phyloP scores from a whole-genome alignment of 495 filamentous ascomycete genomes.

The Penicillium tannophilum region DNA sequence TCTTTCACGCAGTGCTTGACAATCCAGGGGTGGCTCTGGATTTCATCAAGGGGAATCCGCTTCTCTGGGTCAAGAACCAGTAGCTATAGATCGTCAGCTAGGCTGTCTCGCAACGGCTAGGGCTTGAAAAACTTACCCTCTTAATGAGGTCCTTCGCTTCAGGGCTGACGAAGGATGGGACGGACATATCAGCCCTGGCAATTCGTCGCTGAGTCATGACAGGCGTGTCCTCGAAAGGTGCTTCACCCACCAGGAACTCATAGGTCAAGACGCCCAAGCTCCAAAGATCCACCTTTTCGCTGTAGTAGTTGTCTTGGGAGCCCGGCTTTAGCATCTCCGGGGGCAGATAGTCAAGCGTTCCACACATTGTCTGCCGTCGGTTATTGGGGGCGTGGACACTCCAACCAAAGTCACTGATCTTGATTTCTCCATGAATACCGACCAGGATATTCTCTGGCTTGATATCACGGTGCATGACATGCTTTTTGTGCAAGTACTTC shows the following conservation, averaged over 20 bases:
- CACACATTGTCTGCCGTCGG: conserved; percentile 91
- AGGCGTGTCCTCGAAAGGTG: conserved; percentile 94
- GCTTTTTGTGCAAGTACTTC: conserved; percentile 92
- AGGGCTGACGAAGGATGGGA: conserved; percentile 85
- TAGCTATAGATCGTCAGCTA: conserved; percentile 55
- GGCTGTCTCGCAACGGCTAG: conserved; percentile 5
- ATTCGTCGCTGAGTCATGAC: conserved; percentile 95
- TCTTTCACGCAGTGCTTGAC: conserved; percentile 91
- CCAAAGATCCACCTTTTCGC: conserved; percentile 96
- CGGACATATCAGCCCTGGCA: conserved; percentile 84
- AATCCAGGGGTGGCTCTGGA: conserved; percentile 94
- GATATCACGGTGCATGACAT: conserved; percentile 98
- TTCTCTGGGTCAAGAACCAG: conserved; percentile 94
- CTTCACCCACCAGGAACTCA: conserved; percentile 94
- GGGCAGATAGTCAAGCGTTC: conserved; percentile 94
- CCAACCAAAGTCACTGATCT: conserved; percentile 98
- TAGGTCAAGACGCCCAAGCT: conserved; percentile 93
- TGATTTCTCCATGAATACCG: conserved; percentile 97
- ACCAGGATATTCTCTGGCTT: conserved; percentile 99
- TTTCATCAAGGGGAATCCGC: conserved; percentile 84
- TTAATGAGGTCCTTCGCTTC: conserved; percentile 94
- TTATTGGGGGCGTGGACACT: conserved; percentile 97
- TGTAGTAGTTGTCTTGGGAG: conserved; percentile 80
- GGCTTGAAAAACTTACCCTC: conserved; percentile 56
- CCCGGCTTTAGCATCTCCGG: conserved; percentile 94